Conservation (phyloP, 352 stramenopile species). For the Pythium grandisporangium region DNA sequence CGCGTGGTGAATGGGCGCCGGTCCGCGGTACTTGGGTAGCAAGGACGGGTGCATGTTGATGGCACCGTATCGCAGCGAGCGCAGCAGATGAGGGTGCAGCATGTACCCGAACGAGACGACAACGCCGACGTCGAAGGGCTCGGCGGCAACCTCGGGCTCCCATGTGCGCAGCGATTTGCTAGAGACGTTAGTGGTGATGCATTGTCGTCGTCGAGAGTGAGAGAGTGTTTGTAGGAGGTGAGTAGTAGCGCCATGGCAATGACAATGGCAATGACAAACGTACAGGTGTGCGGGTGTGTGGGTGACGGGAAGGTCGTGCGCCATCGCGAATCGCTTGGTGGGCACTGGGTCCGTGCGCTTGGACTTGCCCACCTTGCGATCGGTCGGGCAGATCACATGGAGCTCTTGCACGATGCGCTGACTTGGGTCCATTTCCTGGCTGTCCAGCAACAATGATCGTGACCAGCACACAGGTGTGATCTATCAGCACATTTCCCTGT, state of each 20-base stretch:
- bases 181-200: no score
- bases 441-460: slow-evolving; percentile 6
- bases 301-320: slow-evolving; percentile 43
- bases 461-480: no score
- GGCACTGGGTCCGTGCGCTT: slow-evolving; percentile 59
- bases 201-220: no score
- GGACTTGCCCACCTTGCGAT: slow-evolving; percentile 56
- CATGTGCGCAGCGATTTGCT: slow-evolving; percentile 78
- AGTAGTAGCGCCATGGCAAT: no score
- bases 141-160: slow-evolving; percentile 28
- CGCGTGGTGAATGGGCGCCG: slow-evolving; percentile 80
- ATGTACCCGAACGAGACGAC: slow-evolving; percentile 86
- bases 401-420: slow-evolving; percentile 37
- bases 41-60: slow-evolving; percentile 88
- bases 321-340: slow-evolving; percentile 63
- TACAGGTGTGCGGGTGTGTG: slow-evolving; percentile 62
- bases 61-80: slow-evolving; percentile 47
- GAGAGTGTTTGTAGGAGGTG: neutral
- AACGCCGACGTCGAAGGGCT: slow-evolving; percentile 69
- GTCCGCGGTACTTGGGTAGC: slow-evolving; percentile 78
- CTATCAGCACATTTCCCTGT: no score
- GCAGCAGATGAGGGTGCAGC: slow-evolving; percentile 70
- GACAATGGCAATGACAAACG: no score
- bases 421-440: slow-evolving; percentile 11
- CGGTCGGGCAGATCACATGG: slow-evolving; percentile 71